Percentiles rank a stretch among this genome's conserved stretches.
Evolutionary conservation across 1,284 basidiomycete genomes (phyloP).

Genomic region (Wallemia ichthyophaga): DNA sequence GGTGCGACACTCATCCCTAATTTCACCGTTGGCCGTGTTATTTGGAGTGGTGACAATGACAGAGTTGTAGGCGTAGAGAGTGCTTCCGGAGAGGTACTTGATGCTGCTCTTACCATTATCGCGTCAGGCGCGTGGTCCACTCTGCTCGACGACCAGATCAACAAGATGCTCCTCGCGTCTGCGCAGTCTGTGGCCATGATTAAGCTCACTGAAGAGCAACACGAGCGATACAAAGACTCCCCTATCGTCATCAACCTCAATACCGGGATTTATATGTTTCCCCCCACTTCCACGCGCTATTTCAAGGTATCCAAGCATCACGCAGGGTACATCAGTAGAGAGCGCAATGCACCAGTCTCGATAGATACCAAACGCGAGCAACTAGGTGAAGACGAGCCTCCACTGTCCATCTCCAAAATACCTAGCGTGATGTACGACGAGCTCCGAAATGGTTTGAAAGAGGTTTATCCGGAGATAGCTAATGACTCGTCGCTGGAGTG

Average conservation of each 20-base stretch:
- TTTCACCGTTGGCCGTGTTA: background rate
- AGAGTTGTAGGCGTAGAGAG: slow-evolving; percentile 14
- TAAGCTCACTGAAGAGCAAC: slow-evolving; percentile 5
- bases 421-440: background rate
- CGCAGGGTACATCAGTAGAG: background rate
- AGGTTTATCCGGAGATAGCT: slow-evolving; percentile 15
- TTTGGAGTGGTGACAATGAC: background rate
- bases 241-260: slow-evolving; percentile 13
- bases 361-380: background rate
- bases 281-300: slow-evolving; percentile 16
- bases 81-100: slow-evolving; percentile 26
- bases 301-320: slow-evolving; percentile 17
- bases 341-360: background rate
- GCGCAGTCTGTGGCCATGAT: slow-evolving; percentile 1
- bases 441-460: slow-evolving; percentile 4
- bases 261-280: slow-evolving; percentile 20
- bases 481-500: slow-evolving; percentile 13
- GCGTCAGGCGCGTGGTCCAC: slow-evolving; percentile 41
- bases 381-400: background rate
- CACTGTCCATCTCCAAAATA: background rate
- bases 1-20: background rate
- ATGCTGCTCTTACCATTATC: slow-evolving; percentile 29
- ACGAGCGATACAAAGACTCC: slow-evolving; percentile 1
- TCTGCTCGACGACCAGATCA: slow-evolving; percentile 11
- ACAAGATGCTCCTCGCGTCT: background rate